Conservation (phyloP, 2,329 filamentous ascomycete genomes). For the Colletotrichum sublineola region DNA sequence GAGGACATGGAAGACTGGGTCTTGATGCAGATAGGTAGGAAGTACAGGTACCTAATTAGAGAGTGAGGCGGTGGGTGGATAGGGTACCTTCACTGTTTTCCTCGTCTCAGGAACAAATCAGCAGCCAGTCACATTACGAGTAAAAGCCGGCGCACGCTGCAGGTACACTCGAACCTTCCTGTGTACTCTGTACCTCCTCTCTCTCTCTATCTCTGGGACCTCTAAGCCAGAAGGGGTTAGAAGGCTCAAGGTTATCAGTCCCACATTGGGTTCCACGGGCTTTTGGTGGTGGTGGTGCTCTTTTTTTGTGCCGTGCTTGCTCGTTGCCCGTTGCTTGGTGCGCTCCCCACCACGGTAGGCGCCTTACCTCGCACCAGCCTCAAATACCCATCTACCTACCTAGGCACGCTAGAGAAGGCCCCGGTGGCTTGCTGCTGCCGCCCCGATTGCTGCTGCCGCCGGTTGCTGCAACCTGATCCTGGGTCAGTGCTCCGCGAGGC, state of each 20-base stretch:
- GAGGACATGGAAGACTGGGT: constrained; percentile 14
- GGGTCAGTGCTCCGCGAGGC: constrained; percentile 39
- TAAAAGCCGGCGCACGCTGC: constrained; percentile 36
- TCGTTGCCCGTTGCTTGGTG: constrained; percentile 38
- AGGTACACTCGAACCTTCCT: constrained; percentile 33
- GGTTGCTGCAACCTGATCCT: constrained; percentile 30
- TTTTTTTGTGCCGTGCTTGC: constrained; percentile 13
- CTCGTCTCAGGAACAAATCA: constrained; percentile 15
- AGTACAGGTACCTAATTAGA: neutral
- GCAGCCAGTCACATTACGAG: constrained; percentile 32
- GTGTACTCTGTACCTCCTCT: constrained; percentile 14
- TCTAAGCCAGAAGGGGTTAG: constrained; percentile 30
- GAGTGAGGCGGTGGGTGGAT: constrained; percentile 38
- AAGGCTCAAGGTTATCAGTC: constrained; percentile 13
- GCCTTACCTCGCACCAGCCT: constrained; percentile 18
- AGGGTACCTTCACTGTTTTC: constrained; percentile 16
- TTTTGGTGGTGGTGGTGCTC: constrained; percentile 14
- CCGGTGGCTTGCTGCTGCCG: constrained; percentile 30
- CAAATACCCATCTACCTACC: neutral
- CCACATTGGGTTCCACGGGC: constrained; percentile 29
- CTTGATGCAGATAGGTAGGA: constrained; percentile 12
- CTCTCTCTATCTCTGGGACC: neutral
- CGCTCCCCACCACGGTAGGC: neutral
- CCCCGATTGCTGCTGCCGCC: constrained; percentile 25
- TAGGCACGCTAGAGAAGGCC: constrained; percentile 11